Base-by-base conservation (phyloP, 148 eudicot species). In the Vaccinium vitisidaea region DNA sequence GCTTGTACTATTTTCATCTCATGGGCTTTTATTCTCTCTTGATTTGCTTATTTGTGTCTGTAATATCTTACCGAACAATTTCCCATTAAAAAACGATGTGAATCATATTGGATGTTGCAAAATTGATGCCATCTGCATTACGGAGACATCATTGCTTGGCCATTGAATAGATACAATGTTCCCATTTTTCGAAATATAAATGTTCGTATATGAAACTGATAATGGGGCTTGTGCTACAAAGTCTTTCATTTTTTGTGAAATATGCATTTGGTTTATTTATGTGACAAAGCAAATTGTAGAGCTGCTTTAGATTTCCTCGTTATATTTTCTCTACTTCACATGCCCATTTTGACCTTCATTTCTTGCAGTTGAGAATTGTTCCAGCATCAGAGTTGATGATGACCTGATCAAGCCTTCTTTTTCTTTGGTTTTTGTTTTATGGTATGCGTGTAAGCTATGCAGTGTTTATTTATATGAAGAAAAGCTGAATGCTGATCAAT, bases 331-430 rank as follows among this genome's bases (percentile, higher is more conserved):
- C 70, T 9, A 39, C 13, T 75, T 46, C 2, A 61, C n/a, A 43
- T 5, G 46, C 53, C 21, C 7, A 5, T 16, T 80, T 12, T 12
- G 49, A 13, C 54, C 10, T 15, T 81, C 39, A 21, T 63, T 43
- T 81, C 6, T 63, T 46, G 55, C 83, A 81, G 83, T 70, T 46
- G 75, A 80, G 23, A 36, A 81, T 14, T 80, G 39, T 43, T 61
- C 56, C 52, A 48, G 55, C 27, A 23, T 30, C 52, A 18, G 19
- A 59, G 71, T 61, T 80, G 71, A 61, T 81, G 36, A 81, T 13
- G 39, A 48, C 50, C 2, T n/a, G 54, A 58, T 80, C 16, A 8
- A 61, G 81, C 19, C 46, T 54, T 8, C 12, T 3, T 2, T 78
- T 56, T 32, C 2, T 55, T 46, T 6, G 2, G 16, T 0, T 12